Evolutionary conservation across 2,329 filamentous ascomycete species (phyloP), one percentile per base, ranked within the genome.

Genomic region (Mariannaea sp.): DNA sequence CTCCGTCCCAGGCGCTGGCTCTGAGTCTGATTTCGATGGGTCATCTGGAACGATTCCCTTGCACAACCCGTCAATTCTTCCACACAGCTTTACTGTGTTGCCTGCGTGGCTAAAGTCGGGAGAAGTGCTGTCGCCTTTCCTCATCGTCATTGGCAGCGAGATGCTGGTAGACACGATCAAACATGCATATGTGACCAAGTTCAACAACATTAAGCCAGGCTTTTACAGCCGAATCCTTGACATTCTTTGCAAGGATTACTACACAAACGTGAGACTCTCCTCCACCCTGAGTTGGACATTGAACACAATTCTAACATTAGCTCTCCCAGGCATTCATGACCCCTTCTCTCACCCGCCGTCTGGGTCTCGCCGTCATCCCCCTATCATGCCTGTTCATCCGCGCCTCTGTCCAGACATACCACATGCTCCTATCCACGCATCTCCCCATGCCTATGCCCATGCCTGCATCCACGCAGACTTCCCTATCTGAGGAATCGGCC

Each of bases 131-230:
- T 92, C 91, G 0, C 95, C 94, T 0, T 99, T 99, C 63, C 75
- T 99, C 10, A 86, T 99, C 7, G 95, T 99, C 0, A 83, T 99
- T 6, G 93, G 92, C 1, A 96, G 92, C 58, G 94, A 99, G 74
- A 97, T 97, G 87, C 76, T 96, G 7, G 94, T 99, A 2, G 94
- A 99, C 73, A 92, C 90, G 83, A 83, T 97, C 71, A 99, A 99
- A 72, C 95, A 99, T 69, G 91, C 91, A 17, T 99, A 97, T 70
- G 95, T 99, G 70, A 92, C 87, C 69, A 99, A 99, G 70, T 99
- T 99, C 77, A 99, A 99, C 78, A 96, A 96, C 65, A 92, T 92
- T 62, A 93, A 94, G 59, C 94, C 94, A 3, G 84, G 83, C 6
- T 89, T 99, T 50, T 99, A 99, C 71, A 83, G 85, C 46, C 85